phyloP scores from a whole-genome alignment of 2,329 filamentous ascomycete genomes.

The Alternaria hordeiaustralica region DNA sequence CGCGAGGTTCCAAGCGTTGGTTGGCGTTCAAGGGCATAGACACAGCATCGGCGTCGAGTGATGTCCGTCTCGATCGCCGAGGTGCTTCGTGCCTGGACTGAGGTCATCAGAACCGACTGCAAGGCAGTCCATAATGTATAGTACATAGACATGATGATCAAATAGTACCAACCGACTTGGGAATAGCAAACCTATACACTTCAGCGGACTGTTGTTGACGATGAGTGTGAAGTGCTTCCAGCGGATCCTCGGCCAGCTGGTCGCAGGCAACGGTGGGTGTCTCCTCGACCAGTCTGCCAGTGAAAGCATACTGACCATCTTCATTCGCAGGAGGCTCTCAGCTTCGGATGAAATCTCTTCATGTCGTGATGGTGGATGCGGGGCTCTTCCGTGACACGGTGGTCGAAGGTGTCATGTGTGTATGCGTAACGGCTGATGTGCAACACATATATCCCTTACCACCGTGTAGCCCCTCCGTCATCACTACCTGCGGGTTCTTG shows the following conservation, averaged over 20 bases:
- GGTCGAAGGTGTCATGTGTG: conserved; percentile 15
- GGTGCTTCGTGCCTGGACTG: conserved; percentile 3
- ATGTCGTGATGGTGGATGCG: background rate
- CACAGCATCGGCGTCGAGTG: conserved; percentile 8
- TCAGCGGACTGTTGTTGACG: conserved; percentile 14
- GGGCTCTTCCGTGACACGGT: background rate
- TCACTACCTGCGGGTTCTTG: background rate
- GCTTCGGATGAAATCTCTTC: background rate
- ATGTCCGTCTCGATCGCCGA: conserved; percentile 7
- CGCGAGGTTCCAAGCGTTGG: background rate
- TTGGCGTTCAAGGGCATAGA: conserved; percentile 17
- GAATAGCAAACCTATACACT: conserved; percentile 5
- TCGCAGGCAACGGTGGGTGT: conserved; percentile 18
- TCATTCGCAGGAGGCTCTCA: background rate
- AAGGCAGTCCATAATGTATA: conserved; percentile 38
- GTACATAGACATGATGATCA: conserved; percentile 26
- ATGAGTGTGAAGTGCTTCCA: conserved; percentile 14
- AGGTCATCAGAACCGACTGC: conserved; percentile 11
- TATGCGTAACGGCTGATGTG: conserved; percentile 12
- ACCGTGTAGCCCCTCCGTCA: conserved; percentile 7
- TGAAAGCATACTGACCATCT: conserved; percentile 14
- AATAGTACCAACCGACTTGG: conserved; percentile 5
- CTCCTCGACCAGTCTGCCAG: conserved; percentile 19
- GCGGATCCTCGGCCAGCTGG: background rate
- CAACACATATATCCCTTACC: conserved; percentile 12